phyloP scores from a whole-genome alignment of 305 asterid species.

The Fraxinus albicans region DNA sequence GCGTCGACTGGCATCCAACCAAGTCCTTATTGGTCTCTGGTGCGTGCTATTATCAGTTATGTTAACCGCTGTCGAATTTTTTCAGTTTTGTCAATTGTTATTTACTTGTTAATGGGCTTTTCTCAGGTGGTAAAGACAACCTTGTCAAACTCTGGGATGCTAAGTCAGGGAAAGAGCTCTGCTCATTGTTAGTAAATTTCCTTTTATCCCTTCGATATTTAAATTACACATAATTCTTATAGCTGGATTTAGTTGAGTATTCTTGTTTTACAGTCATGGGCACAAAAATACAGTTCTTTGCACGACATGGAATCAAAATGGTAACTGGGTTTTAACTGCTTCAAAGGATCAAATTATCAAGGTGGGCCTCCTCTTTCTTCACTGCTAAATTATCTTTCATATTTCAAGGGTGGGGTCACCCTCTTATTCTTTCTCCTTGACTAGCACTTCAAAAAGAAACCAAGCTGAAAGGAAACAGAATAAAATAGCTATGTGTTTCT shows the following conservation, averaged over 20 bases:
- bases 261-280: constrained; percentile 72
- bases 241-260: constrained; percentile 25
- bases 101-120: constrained; percentile 31
- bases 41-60: constrained; percentile 28
- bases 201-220: constrained; percentile 4
- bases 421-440: background rate
- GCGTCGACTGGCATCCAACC: constrained; percentile 99
- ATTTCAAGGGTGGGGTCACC: constrained; percentile 17
- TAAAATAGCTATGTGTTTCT: constrained; percentile 9
- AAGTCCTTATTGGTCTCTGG: constrained; percentile 96
- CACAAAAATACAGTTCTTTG: constrained; percentile 94
- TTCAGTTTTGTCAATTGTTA: constrained; percentile 1
- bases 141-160: constrained; percentile 99
- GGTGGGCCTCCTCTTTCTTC: constrained; percentile 39
- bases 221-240: constrained; percentile 13
- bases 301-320: constrained; percentile 95
- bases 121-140: constrained; percentile 95
- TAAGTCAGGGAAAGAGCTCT: constrained; percentile 89
- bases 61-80: background rate
- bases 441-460: background rate
- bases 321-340: constrained; percentile 96
- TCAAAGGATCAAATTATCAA: constrained; percentile 98
- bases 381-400: constrained; percentile 18
- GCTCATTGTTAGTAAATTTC: constrained; percentile 70
- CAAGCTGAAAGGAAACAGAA: background rate